These are phyloP conservation scores for Boletus sp. DNA, from an alignment of 768 basidiomycete genomes.

Conservation along the genomic window DNA sequence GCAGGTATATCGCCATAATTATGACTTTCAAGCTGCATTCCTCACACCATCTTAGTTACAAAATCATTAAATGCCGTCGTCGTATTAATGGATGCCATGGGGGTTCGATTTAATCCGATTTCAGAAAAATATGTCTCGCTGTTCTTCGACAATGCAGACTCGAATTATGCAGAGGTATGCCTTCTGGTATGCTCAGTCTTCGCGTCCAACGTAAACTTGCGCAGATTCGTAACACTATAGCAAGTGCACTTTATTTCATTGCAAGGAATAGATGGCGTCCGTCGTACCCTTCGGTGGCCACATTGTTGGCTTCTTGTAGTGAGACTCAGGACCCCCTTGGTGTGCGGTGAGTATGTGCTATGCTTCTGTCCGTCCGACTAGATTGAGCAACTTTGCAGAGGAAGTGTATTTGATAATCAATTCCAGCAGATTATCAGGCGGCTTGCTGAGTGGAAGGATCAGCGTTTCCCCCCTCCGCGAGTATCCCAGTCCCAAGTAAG, in stretches of 20 bases:
- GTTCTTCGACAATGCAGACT: conserved; percentile 73
- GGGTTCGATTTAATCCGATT: conserved; percentile 61
- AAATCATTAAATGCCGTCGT: conserved; percentile 69
- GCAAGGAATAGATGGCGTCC: conserved; percentile 66
- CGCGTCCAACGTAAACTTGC: background rate
- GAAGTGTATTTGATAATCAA: conserved; percentile 52
- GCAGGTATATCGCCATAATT: conserved; percentile 50
- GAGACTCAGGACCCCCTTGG: conserved; percentile 53
- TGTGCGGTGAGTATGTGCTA: conserved; percentile 44
- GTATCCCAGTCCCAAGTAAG: conserved; percentile 75
- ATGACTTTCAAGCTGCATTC: background rate
- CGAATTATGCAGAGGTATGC: conserved; percentile 79
- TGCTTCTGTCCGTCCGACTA: background rate
- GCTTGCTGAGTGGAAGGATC: conserved; percentile 66
- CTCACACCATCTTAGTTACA: conserved; percentile 50
- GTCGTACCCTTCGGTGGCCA: conserved; percentile 51
- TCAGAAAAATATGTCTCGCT: conserved; percentile 67
- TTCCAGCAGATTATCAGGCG: conserved; percentile 54
- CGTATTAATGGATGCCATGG: conserved; percentile 62
- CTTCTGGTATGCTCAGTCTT: background rate
- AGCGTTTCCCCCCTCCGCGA: conserved; percentile 80
- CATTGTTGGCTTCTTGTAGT: conserved; percentile 55
- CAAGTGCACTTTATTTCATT: conserved; percentile 58
- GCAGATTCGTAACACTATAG: conserved; percentile 68
- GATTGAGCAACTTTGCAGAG: conserved; percentile 34